Base-by-base conservation (phyloP, 2,329 filamentous ascomycete genomes). In the Phyllosticta paracitricarpa region DNA sequence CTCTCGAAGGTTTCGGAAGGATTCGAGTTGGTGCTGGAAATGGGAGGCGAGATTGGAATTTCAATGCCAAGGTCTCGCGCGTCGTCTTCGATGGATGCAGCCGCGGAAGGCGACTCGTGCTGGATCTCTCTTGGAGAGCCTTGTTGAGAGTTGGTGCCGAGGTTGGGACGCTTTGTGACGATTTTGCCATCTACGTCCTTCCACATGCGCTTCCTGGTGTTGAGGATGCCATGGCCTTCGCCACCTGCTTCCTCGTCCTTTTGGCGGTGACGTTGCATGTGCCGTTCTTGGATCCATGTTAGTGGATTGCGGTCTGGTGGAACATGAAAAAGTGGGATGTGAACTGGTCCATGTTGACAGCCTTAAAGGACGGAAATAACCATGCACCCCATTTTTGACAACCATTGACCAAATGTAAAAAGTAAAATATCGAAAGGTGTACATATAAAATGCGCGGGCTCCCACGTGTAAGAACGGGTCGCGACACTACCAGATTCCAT, bases 151-250 rank as follows among this genome's bases (percentile, higher is more conserved):
- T 48, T 56, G 51, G 61, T 61, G 19, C 64, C 64, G 26, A 72
- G 55, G 7, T 64, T 61, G 52, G 74, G 74, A 33, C 71, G 72
- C 59, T 76, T 77, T 12, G 78, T 75, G 19, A 83, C 81, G 26
- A 84, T 78, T 53, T 75, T 77, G 19, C 82, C 82, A 61, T 81
- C 76, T 33, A 75, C 70, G 65, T 81, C 80, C 67, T 80, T 81
- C 81, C 81, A 84, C 66, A 80, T 75, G 57, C 81, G 75, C 65
- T 83, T 83, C 10, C 82, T 74, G 5, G 82, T 84, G 62, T 82
- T 80, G 14, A 84, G 69, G 30, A 78, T 69, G 30, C 80, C 80
- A 53, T 71, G 73, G 14, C 81, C 80, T 64, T 78, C 76, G 17
- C 79, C 80, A 51, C 81, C 80, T 64, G 81, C 81, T 73, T 83